Evolutionary conservation across 2,329 filamentous ascomycete genomes (phyloP).

Genomic region (Aspergillus sp.): DNA sequence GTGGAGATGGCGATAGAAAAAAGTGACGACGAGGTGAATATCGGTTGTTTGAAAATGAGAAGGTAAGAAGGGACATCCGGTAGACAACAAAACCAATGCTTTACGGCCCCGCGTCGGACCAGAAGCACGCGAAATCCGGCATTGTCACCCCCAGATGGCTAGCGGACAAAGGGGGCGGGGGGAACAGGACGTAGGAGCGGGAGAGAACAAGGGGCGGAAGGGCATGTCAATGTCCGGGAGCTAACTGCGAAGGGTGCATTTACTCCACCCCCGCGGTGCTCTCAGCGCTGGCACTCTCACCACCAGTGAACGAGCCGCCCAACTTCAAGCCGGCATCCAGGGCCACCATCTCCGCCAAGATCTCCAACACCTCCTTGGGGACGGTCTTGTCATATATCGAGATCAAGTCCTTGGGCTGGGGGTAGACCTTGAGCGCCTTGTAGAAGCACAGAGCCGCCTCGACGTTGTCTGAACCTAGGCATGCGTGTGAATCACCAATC

Average conservation of each 20-base stretch:
- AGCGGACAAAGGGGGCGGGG: not conserved
- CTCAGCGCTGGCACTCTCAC: conserved; percentile 19
- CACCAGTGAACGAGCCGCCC: conserved; percentile 35
- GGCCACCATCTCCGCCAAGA: conserved; percentile 96
- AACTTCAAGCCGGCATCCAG: conserved; percentile 69
- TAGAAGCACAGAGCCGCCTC: conserved; percentile 94
- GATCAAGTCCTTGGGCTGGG: conserved; percentile 84
- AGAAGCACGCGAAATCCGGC: conserved; percentile 8
- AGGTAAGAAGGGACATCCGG: too few relatives aligned
- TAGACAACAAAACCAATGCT: not conserved
- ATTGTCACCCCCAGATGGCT: not conserved
- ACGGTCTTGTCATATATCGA: conserved; percentile 98
- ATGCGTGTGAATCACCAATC: conserved; percentile 7
- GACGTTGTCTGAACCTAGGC: conserved; percentile 41
- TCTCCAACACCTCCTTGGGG: conserved; percentile 90
- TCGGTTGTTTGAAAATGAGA: not conserved
- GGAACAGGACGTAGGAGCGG: not conserved
- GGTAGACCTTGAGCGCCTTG: conserved; percentile 97
- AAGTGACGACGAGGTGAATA: conserved; percentile 7
- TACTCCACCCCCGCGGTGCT: conserved; percentile 23
- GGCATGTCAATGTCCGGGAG: not conserved
- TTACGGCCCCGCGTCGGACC: conserved; percentile 16
- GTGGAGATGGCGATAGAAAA: conserved; percentile 11
- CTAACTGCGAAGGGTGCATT: conserved; percentile 8
- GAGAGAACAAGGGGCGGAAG: conserved; percentile 9